phyloP scores from a whole-genome alignment of 2,329 filamentous ascomycete genomes.

The Verticillium nubilum region DNA sequence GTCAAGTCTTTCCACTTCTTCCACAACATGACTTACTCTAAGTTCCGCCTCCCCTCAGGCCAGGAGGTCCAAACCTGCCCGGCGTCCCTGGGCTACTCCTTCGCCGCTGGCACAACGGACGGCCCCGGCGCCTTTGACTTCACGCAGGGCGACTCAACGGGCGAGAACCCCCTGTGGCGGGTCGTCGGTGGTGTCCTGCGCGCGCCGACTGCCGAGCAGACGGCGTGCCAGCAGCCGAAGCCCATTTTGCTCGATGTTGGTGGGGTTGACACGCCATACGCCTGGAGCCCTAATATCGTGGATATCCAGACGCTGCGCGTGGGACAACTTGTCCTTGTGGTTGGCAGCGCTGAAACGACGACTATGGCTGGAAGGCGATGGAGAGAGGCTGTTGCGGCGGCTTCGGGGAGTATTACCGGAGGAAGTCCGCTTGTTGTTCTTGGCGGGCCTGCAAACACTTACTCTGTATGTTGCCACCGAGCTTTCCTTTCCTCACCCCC shows the following conservation, averaged over 20 bases:
- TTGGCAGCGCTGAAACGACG: conserved; percentile 81
- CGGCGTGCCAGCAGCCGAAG: conserved; percentile 73
- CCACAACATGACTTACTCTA: conserved; percentile 71
- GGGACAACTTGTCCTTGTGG: conserved; percentile 77
- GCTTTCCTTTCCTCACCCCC: conserved; percentile 21
- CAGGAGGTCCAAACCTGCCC: conserved; percentile 70
- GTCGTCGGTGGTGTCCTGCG: conserved; percentile 70
- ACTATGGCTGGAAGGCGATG: conserved; percentile 91
- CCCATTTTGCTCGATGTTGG: conserved; percentile 86
- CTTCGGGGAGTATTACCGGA: conserved; percentile 37
- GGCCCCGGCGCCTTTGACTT: conserved; percentile 91
- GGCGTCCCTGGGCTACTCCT: conserved; percentile 84
- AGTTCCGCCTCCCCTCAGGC: conserved; percentile 69
- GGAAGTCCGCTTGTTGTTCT: conserved; percentile 70
- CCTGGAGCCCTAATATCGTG: conserved; percentile 87
- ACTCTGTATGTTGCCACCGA: conserved; percentile 50
- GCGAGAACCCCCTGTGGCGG: conserved; percentile 69
- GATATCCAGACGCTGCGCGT: conserved; percentile 82
- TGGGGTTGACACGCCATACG: conserved; percentile 70
- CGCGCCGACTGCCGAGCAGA: conserved; percentile 63
- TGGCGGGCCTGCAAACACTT: conserved; percentile 85
- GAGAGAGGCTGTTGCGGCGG: conserved; percentile 64
- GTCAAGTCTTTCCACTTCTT: conserved; percentile 85
- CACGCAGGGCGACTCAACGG: conserved; percentile 75
- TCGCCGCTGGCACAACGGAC: conserved; percentile 88